A percentile compares a stretch with the other conserved stretches of the same genome.
Conservation (phyloP, 805 yeast genomes). For the Metschnikowia hibisci region DNA sequence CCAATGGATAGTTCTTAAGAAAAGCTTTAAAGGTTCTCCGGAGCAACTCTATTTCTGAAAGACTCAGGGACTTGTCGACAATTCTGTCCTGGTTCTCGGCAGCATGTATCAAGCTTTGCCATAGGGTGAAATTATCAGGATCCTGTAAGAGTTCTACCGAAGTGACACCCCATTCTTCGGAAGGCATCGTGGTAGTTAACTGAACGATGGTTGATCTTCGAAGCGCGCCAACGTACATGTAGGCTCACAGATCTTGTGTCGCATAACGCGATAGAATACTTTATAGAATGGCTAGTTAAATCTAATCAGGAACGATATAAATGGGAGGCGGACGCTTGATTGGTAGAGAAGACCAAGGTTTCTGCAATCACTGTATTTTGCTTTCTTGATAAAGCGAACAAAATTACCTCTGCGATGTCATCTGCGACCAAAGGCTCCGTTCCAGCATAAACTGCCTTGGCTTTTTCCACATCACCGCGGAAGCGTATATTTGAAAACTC, state of each 20-base stretch:
- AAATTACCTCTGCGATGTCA: slow-evolving; percentile 73
- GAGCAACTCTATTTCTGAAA: slow-evolving; percentile 28
- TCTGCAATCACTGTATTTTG: slow-evolving; percentile 76
- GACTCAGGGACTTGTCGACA: slow-evolving; percentile 33
- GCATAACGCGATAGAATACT: not conserved
- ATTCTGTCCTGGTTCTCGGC: slow-evolving; percentile 28
- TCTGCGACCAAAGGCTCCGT: slow-evolving; percentile 67
- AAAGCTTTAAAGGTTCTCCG: slow-evolving; percentile 40
- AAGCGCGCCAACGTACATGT: not conserved
- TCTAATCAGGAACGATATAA: slow-evolving; percentile 31
- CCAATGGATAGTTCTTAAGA: slow-evolving; percentile 44
- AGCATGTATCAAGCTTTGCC: slow-evolving; percentile 34
- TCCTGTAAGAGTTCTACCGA: slow-evolving; percentile 30
- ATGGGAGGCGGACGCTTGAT: slow-evolving; percentile 78
- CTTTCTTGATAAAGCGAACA: slow-evolving; percentile 62
- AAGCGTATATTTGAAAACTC: slow-evolving; percentile 66
- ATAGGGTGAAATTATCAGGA: slow-evolving; percentile 34
- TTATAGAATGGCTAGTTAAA: not conserved
- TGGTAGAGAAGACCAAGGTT: slow-evolving; percentile 74
- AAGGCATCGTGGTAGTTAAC: not conserved
- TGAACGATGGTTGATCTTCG: not conserved
- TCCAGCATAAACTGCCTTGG: slow-evolving; percentile 62
- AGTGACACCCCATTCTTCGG: slow-evolving; percentile 9
- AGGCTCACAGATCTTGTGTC: not conserved
- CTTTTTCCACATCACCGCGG: slow-evolving; percentile 57